phyloP scores from a whole-genome alignment of 352 stramenopile species.

The Phytophthora pluvialis region DNA sequence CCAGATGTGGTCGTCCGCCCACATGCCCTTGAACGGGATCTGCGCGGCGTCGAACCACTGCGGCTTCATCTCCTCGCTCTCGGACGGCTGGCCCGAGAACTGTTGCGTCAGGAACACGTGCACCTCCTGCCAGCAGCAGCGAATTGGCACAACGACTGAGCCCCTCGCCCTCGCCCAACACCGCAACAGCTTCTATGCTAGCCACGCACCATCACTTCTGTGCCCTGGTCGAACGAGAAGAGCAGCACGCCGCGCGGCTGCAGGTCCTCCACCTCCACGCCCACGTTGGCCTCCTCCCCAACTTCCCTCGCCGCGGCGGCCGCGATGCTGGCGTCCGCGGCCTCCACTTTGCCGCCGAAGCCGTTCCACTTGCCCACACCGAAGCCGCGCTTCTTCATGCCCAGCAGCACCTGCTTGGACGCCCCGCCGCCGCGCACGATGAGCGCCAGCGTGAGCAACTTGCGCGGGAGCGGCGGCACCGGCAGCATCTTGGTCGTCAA shows the following conservation, averaged over 20 bases:
- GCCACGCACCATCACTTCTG: slow-evolving; percentile 60
- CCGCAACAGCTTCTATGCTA: not conserved
- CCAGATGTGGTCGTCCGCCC: slow-evolving; percentile 87
- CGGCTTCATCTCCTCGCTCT: slow-evolving; percentile 92
- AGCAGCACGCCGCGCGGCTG: slow-evolving; percentile 47
- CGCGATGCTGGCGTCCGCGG: slow-evolving; percentile 62
- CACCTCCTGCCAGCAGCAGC: slow-evolving; percentile 53
- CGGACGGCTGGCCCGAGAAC: slow-evolving; percentile 71
- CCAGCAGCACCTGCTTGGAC: slow-evolving; percentile 62
- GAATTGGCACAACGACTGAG: slow-evolving; percentile 1
- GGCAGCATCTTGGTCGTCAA: slow-evolving; percentile 16
- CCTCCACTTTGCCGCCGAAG: slow-evolving; percentile 91
- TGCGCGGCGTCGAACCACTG: slow-evolving; percentile 69
- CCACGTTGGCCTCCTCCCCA: slow-evolving; percentile 75
- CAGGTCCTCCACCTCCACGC: slow-evolving; percentile 40
- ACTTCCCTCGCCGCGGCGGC: slow-evolving; percentile 67
- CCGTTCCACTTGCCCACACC: slow-evolving; percentile 91
- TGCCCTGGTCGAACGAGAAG: slow-evolving; percentile 70
- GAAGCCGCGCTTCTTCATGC: slow-evolving; percentile 92
- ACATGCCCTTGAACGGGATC: slow-evolving; percentile 90
- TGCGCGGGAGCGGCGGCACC: slow-evolving; percentile 43
- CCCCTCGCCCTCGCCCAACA: not conserved
- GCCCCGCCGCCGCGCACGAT: slow-evolving; percentile 41
- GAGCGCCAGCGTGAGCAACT: slow-evolving; percentile 62
- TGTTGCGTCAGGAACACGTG: slow-evolving; percentile 79